Conservation (phyloP, 2,329 filamentous ascomycete genomes). For the Colletotrichum kahawae region DNA sequence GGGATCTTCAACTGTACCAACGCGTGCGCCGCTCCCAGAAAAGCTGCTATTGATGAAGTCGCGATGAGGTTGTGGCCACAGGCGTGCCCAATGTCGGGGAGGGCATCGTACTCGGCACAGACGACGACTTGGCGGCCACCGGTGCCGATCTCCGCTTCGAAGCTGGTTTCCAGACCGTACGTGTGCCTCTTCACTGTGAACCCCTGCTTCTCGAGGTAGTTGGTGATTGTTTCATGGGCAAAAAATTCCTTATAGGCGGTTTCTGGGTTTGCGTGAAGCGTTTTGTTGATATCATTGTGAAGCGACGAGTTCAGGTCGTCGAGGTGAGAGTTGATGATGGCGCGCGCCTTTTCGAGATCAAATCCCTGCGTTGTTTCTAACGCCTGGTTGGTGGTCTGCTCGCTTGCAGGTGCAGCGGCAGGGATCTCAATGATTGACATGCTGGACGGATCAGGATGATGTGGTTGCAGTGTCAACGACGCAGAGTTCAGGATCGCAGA, state of each 20-base stretch:
- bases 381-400: not conserved
- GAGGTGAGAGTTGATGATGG: constrained; percentile 24
- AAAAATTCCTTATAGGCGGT: constrained; percentile 54
- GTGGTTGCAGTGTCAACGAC: not conserved
- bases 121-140: constrained; percentile 45
- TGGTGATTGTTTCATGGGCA: constrained; percentile 55
- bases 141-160: constrained; percentile 48
- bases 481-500: not conserved
- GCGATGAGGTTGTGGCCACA: constrained; percentile 53
- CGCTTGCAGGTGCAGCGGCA: not conserved
- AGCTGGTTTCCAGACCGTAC: constrained; percentile 57
- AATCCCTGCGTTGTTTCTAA: not conserved
- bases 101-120: constrained; percentile 54
- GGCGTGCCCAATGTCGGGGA: constrained; percentile 50
- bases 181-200: constrained; percentile 52
- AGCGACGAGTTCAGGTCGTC: constrained; percentile 23
- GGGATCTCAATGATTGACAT: constrained; percentile 8
- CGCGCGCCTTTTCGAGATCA: constrained; percentile 23
- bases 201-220: constrained; percentile 47
- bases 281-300: constrained; percentile 23
- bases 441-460: not conserved
- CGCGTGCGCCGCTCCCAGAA: constrained; percentile 39
- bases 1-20: constrained; percentile 32
- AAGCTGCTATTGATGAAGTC: constrained; percentile 42
- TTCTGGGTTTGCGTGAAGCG: constrained; percentile 52